These are phyloP conservation scores for Fomitopsis pinicola DNA, from an alignment of 1,284 basidiomycete species.

Conservation along the genomic window DNA sequence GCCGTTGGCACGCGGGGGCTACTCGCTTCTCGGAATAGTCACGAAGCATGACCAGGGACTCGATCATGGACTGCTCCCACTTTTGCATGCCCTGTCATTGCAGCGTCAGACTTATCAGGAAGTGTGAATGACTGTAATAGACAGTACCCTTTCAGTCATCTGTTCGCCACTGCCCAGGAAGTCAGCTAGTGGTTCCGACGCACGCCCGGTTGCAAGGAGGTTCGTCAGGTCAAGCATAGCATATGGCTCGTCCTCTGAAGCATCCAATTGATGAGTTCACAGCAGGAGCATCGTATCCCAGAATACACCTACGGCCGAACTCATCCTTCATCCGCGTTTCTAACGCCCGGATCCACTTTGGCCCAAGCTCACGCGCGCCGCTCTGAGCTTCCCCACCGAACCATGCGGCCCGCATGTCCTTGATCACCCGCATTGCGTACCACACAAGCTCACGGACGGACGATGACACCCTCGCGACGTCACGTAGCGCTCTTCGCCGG, in stretches of 20 bases:
- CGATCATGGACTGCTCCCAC: slow-evolving; percentile 71
- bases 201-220: slow-evolving; percentile 63
- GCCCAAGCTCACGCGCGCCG: slow-evolving; percentile 68
- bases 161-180: slow-evolving; percentile 74
- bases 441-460: slow-evolving; percentile 65
- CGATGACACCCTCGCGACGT: slow-evolving; percentile 67
- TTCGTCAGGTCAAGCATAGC: slow-evolving; percentile 69
- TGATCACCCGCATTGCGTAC: slow-evolving; percentile 64
- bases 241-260: slow-evolving; percentile 50
- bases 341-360: slow-evolving; percentile 64
- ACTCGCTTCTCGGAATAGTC: slow-evolving; percentile 68
- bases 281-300: background rate
- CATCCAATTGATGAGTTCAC: background rate
- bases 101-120: background rate
- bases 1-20: slow-evolving; percentile 68
- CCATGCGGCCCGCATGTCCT: slow-evolving; percentile 70
- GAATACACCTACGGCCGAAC: slow-evolving; percentile 55
- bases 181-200: slow-evolving; percentile 63
- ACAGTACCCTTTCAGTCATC: slow-evolving; percentile 68
- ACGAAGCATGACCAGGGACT: slow-evolving; percentile 66
- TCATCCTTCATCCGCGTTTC: slow-evolving; percentile 59
- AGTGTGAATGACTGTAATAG: background rate
- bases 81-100: slow-evolving; percentile 62
- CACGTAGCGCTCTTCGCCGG: slow-evolving; percentile 48
- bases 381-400: slow-evolving; percentile 59